These are phyloP conservation scores for Echria macrotheca DNA, from an alignment of 495 filamentous ascomycete genomes.

Conservation along the genomic window DNA sequence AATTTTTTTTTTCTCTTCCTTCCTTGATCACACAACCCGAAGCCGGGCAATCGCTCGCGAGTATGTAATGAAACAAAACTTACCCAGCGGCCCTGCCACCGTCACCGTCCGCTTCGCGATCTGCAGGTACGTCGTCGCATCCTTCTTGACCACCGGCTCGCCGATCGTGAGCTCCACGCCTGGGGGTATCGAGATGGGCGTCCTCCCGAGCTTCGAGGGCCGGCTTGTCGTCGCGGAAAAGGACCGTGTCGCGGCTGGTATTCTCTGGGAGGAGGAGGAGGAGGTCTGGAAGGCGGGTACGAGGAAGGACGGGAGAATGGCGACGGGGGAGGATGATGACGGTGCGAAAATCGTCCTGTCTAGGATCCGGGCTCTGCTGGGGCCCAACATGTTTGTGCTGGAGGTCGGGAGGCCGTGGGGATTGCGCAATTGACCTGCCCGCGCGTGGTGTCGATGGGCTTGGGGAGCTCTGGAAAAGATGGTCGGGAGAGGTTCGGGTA, in stretches of 20 bases:
- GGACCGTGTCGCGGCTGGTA: conserved; percentile 34
- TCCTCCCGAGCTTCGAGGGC: conserved; percentile 76
- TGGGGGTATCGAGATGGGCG: conserved; percentile 74
- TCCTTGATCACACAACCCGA: too few relatives aligned
- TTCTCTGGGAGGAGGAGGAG: too few relatives aligned
- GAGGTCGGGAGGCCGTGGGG: not conserved
- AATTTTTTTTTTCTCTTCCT: not conserved
- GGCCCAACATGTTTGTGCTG: conserved; percentile 43
- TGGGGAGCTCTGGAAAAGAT: conserved; percentile 11
- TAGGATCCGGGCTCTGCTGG: conserved; percentile 40
- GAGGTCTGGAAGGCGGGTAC: conserved; percentile 61
- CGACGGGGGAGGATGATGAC: too few relatives aligned
- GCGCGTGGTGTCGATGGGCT: conserved; percentile 2
- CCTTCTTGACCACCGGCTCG: conserved; percentile 49
- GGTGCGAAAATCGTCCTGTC: conserved; percentile 35
- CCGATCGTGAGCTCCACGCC: conserved; percentile 70
- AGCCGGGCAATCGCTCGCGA: not conserved
- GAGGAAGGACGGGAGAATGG: conserved; percentile 62
- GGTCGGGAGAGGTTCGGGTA: conserved; percentile 1
- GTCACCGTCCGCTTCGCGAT: conserved; percentile 59
- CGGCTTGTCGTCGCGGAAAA: conserved; percentile 66
- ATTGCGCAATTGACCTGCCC: conserved; percentile 3
- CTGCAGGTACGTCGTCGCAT: conserved; percentile 43
- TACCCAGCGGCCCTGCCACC: conserved; percentile 72
- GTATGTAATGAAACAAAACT: conserved; percentile 11